Percentiles rank a stretch among this genome's conserved stretches.
Conservation (phyloP, 306 rosid genomes). For the Acmispon strigosus region DNA sequence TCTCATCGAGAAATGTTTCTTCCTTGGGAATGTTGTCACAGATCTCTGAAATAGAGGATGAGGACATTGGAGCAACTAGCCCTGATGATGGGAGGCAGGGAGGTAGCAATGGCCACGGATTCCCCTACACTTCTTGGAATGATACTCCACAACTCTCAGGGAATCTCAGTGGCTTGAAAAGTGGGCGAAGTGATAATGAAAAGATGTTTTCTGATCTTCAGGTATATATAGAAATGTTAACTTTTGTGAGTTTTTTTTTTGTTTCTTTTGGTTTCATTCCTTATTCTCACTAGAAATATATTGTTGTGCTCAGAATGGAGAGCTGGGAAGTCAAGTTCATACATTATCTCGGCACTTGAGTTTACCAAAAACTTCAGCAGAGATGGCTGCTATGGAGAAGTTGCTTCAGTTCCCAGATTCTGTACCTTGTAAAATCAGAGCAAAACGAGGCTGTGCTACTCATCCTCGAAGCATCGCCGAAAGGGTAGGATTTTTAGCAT, state of each 20-base stretch:
- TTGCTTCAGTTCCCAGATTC: slow-evolving; percentile 73
- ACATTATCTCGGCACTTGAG: slow-evolving; percentile 70
- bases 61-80: slow-evolving; percentile 34
- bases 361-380: slow-evolving; percentile 66
- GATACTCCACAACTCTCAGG: slow-evolving; percentile 46
- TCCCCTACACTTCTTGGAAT: slow-evolving; percentile 54
- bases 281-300: not conserved
- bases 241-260: not conserved
- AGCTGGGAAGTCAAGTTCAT: slow-evolving; percentile 48
- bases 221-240: slow-evolving; percentile 29
- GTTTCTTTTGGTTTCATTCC: not conserved
- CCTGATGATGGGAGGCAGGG: slow-evolving; percentile 36
- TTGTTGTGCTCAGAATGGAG: slow-evolving; percentile 47
- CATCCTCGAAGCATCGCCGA: slow-evolving; percentile 99
- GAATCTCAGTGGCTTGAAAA: slow-evolving; percentile 34
- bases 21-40: slow-evolving; percentile 60
- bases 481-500: slow-evolving; percentile 41
- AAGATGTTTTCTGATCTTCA: slow-evolving; percentile 47
- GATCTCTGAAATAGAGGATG: slow-evolving; percentile 50
- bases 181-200: slow-evolving; percentile 42
- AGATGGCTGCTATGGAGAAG: slow-evolving; percentile 56
- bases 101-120: slow-evolving; percentile 36
- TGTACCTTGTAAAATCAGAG: slow-evolving; percentile 91
- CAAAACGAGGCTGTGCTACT: slow-evolving; percentile 95
- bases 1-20: slow-evolving; percentile 44